phyloP scores from a whole-genome alignment of 768 basidiomycete genomes.

The Kwoniella heveanensis region DNA sequence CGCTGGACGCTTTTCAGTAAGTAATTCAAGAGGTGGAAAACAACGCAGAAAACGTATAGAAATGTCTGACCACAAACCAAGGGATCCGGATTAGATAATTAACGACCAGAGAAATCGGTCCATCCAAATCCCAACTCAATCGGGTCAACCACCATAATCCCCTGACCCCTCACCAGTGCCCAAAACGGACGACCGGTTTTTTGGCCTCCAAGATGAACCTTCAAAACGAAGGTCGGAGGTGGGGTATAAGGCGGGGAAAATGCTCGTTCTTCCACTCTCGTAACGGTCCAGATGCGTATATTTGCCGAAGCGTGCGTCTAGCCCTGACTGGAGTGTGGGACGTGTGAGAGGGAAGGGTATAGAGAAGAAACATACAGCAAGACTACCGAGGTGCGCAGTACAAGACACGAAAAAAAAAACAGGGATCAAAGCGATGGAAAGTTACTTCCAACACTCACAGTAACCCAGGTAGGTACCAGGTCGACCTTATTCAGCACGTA shows the following conservation, averaged over 20 bases:
- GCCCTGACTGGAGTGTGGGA: conserved; percentile 61
- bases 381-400: no score
- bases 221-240: conserved; percentile 43
- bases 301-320: conserved; percentile 41
- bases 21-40: conserved; percentile 15
- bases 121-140: conserved; percentile 58
- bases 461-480: conserved; percentile 97
- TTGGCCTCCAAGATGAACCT: conserved; percentile 32
- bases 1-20: conserved; percentile 1
- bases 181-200: conserved; percentile 55
- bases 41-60: conserved; percentile 11
- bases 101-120: conserved; percentile 31
- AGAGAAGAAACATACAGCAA: background rate
- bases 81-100: conserved; percentile 49
- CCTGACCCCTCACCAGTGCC: conserved; percentile 51
- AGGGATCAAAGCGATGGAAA: no score
- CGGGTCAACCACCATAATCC: conserved; percentile 50
- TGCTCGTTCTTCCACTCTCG: conserved; percentile 61
- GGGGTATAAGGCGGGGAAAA: conserved; percentile 48
- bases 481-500: conserved; percentile 98
- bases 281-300: conserved; percentile 58
- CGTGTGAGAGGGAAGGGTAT: conserved; percentile 14
- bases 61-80: conserved; percentile 61
- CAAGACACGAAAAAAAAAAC: no score
- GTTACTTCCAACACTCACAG: conserved; percentile 77